phyloP scores from a whole-genome alignment of 768 basidiomycete genomes.

The Paxillus involutus region DNA sequence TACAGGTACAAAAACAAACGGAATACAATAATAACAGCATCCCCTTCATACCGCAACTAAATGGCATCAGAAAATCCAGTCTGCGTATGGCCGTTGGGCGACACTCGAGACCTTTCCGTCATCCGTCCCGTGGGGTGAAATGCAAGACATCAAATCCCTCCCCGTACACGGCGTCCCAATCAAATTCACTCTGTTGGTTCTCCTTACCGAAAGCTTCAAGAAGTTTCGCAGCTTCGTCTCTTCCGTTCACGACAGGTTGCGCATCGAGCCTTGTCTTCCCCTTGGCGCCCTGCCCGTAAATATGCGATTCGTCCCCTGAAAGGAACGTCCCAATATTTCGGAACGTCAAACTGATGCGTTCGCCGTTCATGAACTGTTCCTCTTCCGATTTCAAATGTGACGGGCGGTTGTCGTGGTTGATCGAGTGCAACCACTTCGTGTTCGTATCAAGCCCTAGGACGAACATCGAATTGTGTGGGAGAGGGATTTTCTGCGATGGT shows the following conservation, averaged over 20 bases:
- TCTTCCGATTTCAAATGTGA: slow-evolving; percentile 47
- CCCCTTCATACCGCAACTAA: slow-evolving; percentile 15
- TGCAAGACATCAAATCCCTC: slow-evolving; percentile 70
- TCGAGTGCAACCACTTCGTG: slow-evolving; percentile 71
- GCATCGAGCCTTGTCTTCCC: slow-evolving; percentile 59
- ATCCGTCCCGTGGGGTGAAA: slow-evolving; percentile 33
- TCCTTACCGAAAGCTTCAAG: slow-evolving; percentile 71
- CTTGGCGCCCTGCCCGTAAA: slow-evolving; percentile 74
- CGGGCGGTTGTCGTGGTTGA: slow-evolving; percentile 74
- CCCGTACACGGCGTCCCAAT: slow-evolving; percentile 70
- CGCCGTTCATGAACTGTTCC: slow-evolving; percentile 58
- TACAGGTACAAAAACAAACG: slow-evolving; percentile 8
- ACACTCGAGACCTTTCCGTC: slow-evolving; percentile 4
- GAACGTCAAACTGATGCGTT: slow-evolving; percentile 79
- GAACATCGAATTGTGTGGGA: slow-evolving; percentile 84
- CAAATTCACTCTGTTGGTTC: slow-evolving; percentile 67
- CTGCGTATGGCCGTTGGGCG: slow-evolving; percentile 2
- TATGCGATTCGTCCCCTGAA: slow-evolving; percentile 45
- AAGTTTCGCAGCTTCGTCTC: slow-evolving; percentile 46
- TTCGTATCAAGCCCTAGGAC: slow-evolving; percentile 77
- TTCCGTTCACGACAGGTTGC: slow-evolving; percentile 52
- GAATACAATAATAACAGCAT: slow-evolving; percentile 21
- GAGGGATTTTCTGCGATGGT: slow-evolving; percentile 60
- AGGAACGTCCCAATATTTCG: slow-evolving; percentile 78
- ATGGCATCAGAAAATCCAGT: slow-evolving; percentile 12